Percentiles rank a stretch among this genome's conserved stretches.
These are phyloP conservation scores for Botrytis aclada DNA, from an alignment of 2,329 filamentous ascomycete genomes.

Conservation along the genomic window DNA sequence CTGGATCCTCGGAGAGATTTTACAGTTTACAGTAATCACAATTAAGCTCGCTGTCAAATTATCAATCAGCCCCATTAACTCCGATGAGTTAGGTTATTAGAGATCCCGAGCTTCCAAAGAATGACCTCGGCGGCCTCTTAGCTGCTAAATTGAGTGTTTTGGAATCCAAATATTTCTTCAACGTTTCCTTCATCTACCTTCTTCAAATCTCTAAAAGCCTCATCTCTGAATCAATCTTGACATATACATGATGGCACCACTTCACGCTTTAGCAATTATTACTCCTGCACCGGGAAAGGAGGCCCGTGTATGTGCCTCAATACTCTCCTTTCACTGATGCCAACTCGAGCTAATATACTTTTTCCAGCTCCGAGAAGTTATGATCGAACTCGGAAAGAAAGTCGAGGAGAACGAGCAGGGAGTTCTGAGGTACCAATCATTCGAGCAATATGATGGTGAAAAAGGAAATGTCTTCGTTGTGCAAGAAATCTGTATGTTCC, in stretches of 20 bases:
- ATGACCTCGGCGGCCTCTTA: not conserved
- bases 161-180: not conserved
- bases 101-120: not conserved
- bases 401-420: conserved; percentile 4
- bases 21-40: not conserved
- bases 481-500: conserved; percentile 12
- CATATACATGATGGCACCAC: not conserved
- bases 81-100: not conserved
- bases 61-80: not conserved
- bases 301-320: conserved; percentile 21
- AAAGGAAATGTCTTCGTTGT: conserved; percentile 10
- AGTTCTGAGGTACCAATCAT: not conserved
- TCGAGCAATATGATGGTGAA: conserved; percentile 10
- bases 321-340: not conserved
- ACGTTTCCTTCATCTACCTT: not conserved
- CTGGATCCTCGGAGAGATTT: not conserved
- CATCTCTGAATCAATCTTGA: not conserved
- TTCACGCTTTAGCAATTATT: conserved; percentile 18
- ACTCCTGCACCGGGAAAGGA: conserved; percentile 29
- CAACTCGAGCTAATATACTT: not conserved
- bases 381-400: not conserved
- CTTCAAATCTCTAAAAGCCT: not conserved
- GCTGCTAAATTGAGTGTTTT: not conserved
- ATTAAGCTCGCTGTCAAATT: not conserved
- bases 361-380: conserved; percentile 9